Percentiles rank a stretch among this genome's conserved stretches.
These are phyloP conservation scores for Neophaeococcomyces aloes DNA, from an alignment of 2,329 filamentous ascomycete species.

Conservation along the genomic window DNA sequence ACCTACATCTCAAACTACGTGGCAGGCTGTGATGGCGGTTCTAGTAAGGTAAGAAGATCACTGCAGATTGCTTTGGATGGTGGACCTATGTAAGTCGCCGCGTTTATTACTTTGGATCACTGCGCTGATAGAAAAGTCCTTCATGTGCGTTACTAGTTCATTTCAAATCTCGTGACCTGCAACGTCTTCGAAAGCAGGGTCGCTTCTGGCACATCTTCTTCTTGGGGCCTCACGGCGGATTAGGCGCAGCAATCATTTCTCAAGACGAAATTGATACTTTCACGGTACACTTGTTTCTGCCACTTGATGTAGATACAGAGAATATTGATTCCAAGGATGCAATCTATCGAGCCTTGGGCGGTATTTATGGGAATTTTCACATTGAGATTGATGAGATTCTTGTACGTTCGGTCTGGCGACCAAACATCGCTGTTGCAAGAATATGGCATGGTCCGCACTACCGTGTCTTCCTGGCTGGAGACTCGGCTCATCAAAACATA, in stretches of 20 bases:
- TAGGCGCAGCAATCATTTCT: constrained; percentile 23
- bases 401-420: constrained; percentile 23
- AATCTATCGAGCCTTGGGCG: constrained; percentile 23
- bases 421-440: constrained; percentile 24
- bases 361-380: constrained; percentile 10
- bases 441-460: constrained; percentile 13
- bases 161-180: constrained; percentile 26
- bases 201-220: constrained; percentile 28
- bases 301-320: constrained; percentile 13
- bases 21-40: constrained; percentile 25
- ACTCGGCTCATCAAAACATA: constrained; percentile 49
- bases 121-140: too few species aligned
- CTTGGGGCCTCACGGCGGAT: constrained; percentile 4
- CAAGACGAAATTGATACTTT: constrained; percentile 28
- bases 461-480: constrained; percentile 38
- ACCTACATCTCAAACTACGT: constrained; percentile 20
- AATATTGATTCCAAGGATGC: constrained; percentile 21
- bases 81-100: constrained; percentile 22
- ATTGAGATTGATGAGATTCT: constrained; percentile 29
- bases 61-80: constrained; percentile 22
- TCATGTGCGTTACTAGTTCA: constrained; percentile 23
- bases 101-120: too few species aligned
- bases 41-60: constrained; percentile 20
- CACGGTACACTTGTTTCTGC: constrained; percentile 24
- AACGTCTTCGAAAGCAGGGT: constrained; percentile 19